Evolutionary conservation across 805 yeast genomes (phyloP).

Genomic region (Metschnikowia bowlesiae): DNA sequence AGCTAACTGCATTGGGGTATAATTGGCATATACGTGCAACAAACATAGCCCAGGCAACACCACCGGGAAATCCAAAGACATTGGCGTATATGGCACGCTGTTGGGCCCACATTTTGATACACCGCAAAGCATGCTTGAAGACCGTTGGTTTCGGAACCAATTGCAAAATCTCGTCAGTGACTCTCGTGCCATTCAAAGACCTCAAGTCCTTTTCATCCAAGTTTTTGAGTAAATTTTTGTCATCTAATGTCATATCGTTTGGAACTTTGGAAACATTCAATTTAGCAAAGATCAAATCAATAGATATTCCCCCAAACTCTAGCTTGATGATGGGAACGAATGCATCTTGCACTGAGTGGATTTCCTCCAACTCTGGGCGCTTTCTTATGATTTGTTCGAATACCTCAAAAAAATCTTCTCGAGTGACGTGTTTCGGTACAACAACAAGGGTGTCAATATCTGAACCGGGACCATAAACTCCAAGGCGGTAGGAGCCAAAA

Average conservation of each 20-base stretch:
- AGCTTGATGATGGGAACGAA: conserved; percentile 95
- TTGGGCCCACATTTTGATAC: conserved; percentile 96
- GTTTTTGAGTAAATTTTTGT: conserved; percentile 80
- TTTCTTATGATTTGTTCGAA: conserved; percentile 65
- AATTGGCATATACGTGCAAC: conserved; percentile 97
- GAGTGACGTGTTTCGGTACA: conserved; percentile 89
- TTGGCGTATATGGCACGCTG: conserved; percentile 91
- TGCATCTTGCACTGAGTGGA: conserved; percentile 93
- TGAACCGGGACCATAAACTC: conserved; percentile 97
- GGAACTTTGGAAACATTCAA: conserved; percentile 85
- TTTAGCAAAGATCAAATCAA: conserved; percentile 83
- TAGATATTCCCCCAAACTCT: conserved; percentile 84
- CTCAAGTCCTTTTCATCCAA: conserved; percentile 89
- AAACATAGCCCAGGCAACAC: conserved; percentile 99
- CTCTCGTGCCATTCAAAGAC: conserved; percentile 92
- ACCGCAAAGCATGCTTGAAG: conserved; percentile 87
- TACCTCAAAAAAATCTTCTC: conserved; percentile 84
- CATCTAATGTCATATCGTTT: conserved; percentile 63
- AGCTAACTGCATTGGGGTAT: conserved; percentile 93
- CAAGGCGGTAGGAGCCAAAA: conserved; percentile 88
- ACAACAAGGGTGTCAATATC: conserved; percentile 97
- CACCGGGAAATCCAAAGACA: conserved; percentile 97
- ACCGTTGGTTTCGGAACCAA: conserved; percentile 91
- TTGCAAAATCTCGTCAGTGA: conserved; percentile 87
- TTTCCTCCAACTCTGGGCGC: conserved; percentile 83